Conservation (phyloP, 75 land plant genomes). For the Selaginella moellendorffii region DNA sequence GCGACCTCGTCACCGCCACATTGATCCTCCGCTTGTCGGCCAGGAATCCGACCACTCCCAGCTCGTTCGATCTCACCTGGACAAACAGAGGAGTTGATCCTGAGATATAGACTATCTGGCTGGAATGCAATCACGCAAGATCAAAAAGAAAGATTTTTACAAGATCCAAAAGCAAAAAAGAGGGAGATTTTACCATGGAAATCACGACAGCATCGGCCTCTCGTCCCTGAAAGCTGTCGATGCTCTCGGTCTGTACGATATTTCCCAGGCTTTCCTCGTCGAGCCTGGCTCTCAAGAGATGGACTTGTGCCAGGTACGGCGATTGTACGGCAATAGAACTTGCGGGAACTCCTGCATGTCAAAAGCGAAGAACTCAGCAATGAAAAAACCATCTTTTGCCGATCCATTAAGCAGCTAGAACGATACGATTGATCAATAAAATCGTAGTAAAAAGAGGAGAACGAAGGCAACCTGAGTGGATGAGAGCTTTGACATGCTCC, state of each 20-base stretch:
- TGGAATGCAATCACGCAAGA: no score
- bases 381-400: no score
- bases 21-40: slow-evolving; percentile 89
- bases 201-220: slow-evolving; percentile 92
- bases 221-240: slow-evolving; percentile 89
- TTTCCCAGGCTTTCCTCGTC: slow-evolving; percentile 47
- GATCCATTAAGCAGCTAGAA: no score
- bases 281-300: slow-evolving; percentile 51
- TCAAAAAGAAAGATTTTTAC: no score
- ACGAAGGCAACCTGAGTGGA: slow-evolving; percentile 63
- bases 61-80: slow-evolving; percentile 72
- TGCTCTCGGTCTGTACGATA: slow-evolving; percentile 67
- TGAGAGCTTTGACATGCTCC: slow-evolving; percentile 55
- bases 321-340: slow-evolving; percentile 72
- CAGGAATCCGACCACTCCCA: slow-evolving; percentile 92
- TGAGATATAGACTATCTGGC: no score
- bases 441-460: no score
- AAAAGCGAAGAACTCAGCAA: no score
- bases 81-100: no score
- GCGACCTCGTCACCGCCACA: slow-evolving; percentile 96
- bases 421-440: no score
- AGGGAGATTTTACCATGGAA: slow-evolving; percentile 69
- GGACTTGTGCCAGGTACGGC: slow-evolving; percentile 86
- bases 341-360: slow-evolving; percentile 53
- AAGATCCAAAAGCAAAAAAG: no score